These are phyloP conservation scores for Globisporangium nagaii DNA, from an alignment of 352 stramenopile genomes.

Conservation along the genomic window DNA sequence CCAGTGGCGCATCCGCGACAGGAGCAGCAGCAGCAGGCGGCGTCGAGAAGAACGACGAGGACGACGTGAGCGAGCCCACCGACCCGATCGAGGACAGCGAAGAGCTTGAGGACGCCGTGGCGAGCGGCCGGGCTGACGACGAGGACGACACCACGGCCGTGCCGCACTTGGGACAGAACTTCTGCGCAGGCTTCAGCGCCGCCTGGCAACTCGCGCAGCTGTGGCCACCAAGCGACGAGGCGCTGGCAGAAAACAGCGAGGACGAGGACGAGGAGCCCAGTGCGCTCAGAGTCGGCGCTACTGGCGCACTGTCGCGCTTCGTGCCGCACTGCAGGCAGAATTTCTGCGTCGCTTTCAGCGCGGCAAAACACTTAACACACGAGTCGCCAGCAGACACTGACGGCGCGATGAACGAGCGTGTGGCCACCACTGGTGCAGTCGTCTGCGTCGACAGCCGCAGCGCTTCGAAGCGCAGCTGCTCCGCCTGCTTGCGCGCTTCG, in stretches of 20 bases:
- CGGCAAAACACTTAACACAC: slow-evolving; percentile 11
- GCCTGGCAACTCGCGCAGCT: slow-evolving; percentile 41
- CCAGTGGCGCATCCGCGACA: slow-evolving; percentile 1
- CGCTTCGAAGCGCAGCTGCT: slow-evolving; percentile 52
- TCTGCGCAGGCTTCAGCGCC: slow-evolving; percentile 57
- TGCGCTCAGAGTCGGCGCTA: background rate
- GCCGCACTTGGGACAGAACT: slow-evolving; percentile 79
- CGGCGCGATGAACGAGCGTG: slow-evolving; percentile 6
- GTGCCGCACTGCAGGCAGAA: slow-evolving; percentile 69
- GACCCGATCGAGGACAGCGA: slow-evolving; percentile 27
- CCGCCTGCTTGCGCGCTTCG: slow-evolving; percentile 56
- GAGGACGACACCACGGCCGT: slow-evolving; percentile 17
- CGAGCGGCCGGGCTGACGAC: slow-evolving; percentile 6
- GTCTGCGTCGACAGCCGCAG: slow-evolving; percentile 34
- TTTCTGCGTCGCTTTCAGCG: slow-evolving; percentile 39
- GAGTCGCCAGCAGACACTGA: slow-evolving; percentile 7
- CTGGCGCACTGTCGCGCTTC: slow-evolving; percentile 13
- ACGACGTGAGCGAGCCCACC: slow-evolving; percentile 9
- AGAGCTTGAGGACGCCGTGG: slow-evolving; percentile 19
- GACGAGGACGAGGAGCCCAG: slow-evolving; percentile 2
- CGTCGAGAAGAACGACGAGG: slow-evolving; percentile 8
- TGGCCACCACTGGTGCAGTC: background rate
- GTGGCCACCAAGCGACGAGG: slow-evolving; percentile 22
- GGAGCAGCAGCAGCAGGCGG: slow-evolving; percentile 5
- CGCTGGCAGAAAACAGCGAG: slow-evolving; percentile 16